Evolutionary conservation across 2,329 filamentous ascomycete genomes (phyloP).

Genomic region (Emergomyces orientalis): DNA sequence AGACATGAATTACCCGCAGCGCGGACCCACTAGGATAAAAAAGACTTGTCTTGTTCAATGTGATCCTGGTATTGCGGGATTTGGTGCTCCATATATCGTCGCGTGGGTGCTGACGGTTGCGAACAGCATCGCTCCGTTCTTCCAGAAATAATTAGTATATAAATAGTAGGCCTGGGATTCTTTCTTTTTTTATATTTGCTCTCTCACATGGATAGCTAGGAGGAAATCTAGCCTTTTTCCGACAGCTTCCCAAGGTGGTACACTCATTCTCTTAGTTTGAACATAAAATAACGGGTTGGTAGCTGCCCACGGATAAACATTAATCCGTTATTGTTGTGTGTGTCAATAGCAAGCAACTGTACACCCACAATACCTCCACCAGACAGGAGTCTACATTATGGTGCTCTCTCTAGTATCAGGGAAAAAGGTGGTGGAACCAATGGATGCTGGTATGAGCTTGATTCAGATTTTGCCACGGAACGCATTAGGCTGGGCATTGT

Average conservation of each 20-base stretch:
- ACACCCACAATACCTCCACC: no score
- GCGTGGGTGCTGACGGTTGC: background rate
- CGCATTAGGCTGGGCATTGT: background rate
- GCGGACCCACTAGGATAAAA: background rate
- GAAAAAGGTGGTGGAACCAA: background rate
- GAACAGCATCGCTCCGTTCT: background rate
- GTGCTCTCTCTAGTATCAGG: background rate
- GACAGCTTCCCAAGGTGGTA: background rate
- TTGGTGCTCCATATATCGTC: background rate
- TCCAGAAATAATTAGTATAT: background rate
- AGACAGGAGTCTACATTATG: background rate
- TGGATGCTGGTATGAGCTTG: background rate
- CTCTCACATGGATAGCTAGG: background rate
- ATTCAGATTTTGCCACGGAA: background rate
- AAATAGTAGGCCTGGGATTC: background rate
- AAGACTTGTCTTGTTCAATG: background rate
- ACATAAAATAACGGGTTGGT: no score
- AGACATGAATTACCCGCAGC: slow-evolving; percentile 20
- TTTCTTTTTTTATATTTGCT: background rate
- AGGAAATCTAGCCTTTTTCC: background rate
- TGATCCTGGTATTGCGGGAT: background rate
- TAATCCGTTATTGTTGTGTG: no score
- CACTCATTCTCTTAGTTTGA: no score
- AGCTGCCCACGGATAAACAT: background rate
- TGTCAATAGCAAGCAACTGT: no score